Evolutionary conservation across 306 rosid species (phyloP).

Genomic region (Pterocarpus macrocarpus): DNA sequence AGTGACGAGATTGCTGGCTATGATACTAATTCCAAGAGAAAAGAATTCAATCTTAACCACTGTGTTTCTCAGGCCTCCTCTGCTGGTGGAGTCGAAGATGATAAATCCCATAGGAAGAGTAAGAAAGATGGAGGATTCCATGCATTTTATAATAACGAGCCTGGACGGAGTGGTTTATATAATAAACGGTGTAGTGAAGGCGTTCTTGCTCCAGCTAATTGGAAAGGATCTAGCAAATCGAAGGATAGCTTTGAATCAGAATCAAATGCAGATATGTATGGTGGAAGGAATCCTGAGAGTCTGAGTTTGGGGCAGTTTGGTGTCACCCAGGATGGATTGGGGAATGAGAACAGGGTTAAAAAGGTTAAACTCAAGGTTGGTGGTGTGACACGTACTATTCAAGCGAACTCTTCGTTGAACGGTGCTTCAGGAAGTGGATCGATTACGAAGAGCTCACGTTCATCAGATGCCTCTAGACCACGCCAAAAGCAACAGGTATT

Average conservation of each 20-base stretch:
- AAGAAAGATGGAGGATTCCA: slow-evolving; percentile 64
- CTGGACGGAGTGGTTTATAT: slow-evolving; percentile 56
- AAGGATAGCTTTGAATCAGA: slow-evolving; percentile 61
- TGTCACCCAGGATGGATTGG: slow-evolving; percentile 64
- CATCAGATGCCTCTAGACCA: slow-evolving; percentile 59
- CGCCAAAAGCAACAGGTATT: slow-evolving; percentile 79
- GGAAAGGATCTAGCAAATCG: slow-evolving; percentile 73
- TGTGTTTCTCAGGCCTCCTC: slow-evolving; percentile 61
- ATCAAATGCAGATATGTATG: slow-evolving; percentile 53
- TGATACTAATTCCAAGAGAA: slow-evolving; percentile 69
- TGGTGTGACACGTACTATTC: slow-evolving; percentile 80
- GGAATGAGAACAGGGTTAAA: slow-evolving; percentile 76
- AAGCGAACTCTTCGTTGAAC: slow-evolving; percentile 76
- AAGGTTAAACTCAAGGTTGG: slow-evolving; percentile 91
- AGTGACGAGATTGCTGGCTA: slow-evolving; percentile 81
- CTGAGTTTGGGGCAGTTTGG: slow-evolving; percentile 63
- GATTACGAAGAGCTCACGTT: slow-evolving; percentile 60
- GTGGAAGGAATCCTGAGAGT: slow-evolving; percentile 69
- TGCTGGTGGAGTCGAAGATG: slow-evolving; percentile 52
- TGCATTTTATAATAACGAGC: slow-evolving; percentile 62
- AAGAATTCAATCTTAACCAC: slow-evolving; percentile 77
- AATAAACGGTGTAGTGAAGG: slow-evolving; percentile 82
- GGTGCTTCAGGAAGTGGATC: slow-evolving; percentile 63
- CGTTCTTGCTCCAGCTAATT: slow-evolving; percentile 90
- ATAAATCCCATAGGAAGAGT: slow-evolving; percentile 54